Percentiles rank a stretch among this genome's conserved stretches.
These are phyloP conservation scores for Bruguiera sexangula DNA, from an alignment of 345 rosid genomes.

Conservation along the genomic window DNA sequence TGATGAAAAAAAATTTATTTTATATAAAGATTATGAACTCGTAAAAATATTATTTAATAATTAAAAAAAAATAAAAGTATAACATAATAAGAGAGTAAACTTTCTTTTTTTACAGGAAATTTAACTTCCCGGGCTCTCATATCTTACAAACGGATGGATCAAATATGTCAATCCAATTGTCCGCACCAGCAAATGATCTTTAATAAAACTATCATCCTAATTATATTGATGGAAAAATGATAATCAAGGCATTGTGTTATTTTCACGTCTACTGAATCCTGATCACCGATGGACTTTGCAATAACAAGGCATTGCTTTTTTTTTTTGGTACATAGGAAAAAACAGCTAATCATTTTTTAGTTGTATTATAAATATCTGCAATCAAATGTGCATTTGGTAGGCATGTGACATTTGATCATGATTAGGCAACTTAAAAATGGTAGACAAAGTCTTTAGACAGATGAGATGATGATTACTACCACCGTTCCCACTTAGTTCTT, in stretches of 20 bases:
- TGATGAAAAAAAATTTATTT: too few species aligned
- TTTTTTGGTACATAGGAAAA: too few species aligned
- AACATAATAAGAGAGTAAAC: too few species aligned
- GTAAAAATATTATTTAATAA: too few species aligned
- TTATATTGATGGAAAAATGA: neutral
- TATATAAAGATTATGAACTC: too few species aligned
- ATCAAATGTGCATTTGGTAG: neutral
- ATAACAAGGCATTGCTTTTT: too few species aligned
- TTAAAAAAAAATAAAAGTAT: too few species aligned
- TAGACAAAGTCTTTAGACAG: neutral
- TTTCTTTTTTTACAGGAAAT: neutral
- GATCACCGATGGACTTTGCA: neutral
- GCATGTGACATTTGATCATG: slow-evolving; percentile 11
- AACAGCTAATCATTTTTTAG: too few species aligned
- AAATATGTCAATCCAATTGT: neutral
- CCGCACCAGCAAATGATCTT: neutral
- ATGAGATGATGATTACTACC: too few species aligned
- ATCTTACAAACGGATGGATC: neutral
- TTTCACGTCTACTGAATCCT: slow-evolving; percentile 7
- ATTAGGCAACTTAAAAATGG: neutral
- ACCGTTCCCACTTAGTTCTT: too few species aligned
- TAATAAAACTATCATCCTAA: neutral
- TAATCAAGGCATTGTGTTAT: neutral
- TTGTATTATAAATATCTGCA: too few species aligned
- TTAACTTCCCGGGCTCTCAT: neutral